Base-by-base conservation (phyloP, 164 flowering plant species). In the Hamamelis virginiana region DNA sequence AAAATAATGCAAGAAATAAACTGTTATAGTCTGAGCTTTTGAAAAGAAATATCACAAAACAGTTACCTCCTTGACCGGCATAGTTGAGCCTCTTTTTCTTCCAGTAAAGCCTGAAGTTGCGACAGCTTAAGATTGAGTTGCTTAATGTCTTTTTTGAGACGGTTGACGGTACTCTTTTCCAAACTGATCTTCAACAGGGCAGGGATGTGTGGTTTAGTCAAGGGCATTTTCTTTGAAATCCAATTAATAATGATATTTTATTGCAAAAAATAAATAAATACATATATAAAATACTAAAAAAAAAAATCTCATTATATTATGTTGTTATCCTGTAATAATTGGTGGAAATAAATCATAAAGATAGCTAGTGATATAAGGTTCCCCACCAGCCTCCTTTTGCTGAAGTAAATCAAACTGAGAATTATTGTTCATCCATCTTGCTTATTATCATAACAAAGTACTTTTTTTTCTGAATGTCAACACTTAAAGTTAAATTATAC, bases 171-270 rank as follows among this genome's bases (percentile, higher is more conserved):
- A 72, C 77, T 76, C 82, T 82, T 87, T 72, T 94, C 97, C 69
- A 88, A 80, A 80, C 95, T 84, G 74, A 94, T 86, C 81, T 87
- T 91, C 78, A 94, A 80, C 41, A 94, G 78, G 68, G 92, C 81
- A 76, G 97, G 98, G 72, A 87, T 78, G 69, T 94, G 96, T 94
- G 74, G 60, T 61, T 64, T 74, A 73, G 89, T 87, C 71, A 94
- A 89, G 94, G 91, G 78, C 22, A 68, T 10, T 9, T n/a, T 60
- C 26, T 53, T 9, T 46, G 46, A 41, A 50, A 59, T 26, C 10
- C n/a, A n/a, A n/a, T n/a, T n/a, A n/a, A n/a, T n/a, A n/a, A n/a
- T n/a, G n/a, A n/a, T n/a, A n/a, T n/a, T n/a, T n/a, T n/a, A n/a
- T n/a, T n/a, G n/a, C n/a, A n/a, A n/a, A n/a, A n/a, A n/a, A n/a